Percentiles rank a stretch among this genome's conserved stretches.
Evolutionary conservation across 192 early-diverging fungal genomes (phyloP).

Genomic region (Gryganskiella cystojenkinii): DNA sequence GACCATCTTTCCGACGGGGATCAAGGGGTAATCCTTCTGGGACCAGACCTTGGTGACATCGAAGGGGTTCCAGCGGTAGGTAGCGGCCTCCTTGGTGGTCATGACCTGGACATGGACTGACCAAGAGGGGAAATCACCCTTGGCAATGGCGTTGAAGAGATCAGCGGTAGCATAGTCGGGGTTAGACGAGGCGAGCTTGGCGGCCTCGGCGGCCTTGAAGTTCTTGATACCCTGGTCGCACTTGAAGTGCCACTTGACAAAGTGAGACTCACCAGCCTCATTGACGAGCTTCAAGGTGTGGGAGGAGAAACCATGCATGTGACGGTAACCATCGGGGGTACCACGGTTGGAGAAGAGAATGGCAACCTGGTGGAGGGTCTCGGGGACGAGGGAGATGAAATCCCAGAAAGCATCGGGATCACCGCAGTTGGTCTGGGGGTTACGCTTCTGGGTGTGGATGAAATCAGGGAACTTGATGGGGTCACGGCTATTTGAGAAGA

Average conservation of each 20-base stretch:
- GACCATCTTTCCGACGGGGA: constrained; percentile 75
- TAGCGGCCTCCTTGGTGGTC: constrained; percentile 64
- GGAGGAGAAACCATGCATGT: constrained; percentile 65
- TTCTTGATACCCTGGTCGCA: constrained; percentile 71
- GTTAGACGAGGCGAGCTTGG: constrained; percentile 56
- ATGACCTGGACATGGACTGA: constrained; percentile 73
- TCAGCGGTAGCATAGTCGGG: constrained; percentile 73
- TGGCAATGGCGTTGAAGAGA: constrained; percentile 70
- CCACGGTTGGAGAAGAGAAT: constrained; percentile 70
- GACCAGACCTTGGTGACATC: constrained; percentile 75
- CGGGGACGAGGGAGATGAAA: constrained; percentile 70
- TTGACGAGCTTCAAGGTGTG: constrained; percentile 68
- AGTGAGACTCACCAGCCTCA: constrained; percentile 61
- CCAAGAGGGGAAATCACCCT: constrained; percentile 74
- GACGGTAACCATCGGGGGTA: constrained; percentile 64
- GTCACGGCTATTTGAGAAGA: constrained; percentile 41
- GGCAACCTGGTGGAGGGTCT: constrained; percentile 70
- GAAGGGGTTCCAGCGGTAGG: constrained; percentile 72
- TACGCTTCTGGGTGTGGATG: constrained; percentile 72
- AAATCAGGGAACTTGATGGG: constrained; percentile 66
- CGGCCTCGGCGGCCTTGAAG: constrained; percentile 63
- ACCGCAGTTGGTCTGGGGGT: constrained; percentile 64
- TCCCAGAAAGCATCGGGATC: constrained; percentile 70
- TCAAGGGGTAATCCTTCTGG: constrained; percentile 72
- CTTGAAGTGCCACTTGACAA: constrained; percentile 74